phyloP scores from a whole-genome alignment of 306 rosid genomes.

The Rosa rugosa region DNA sequence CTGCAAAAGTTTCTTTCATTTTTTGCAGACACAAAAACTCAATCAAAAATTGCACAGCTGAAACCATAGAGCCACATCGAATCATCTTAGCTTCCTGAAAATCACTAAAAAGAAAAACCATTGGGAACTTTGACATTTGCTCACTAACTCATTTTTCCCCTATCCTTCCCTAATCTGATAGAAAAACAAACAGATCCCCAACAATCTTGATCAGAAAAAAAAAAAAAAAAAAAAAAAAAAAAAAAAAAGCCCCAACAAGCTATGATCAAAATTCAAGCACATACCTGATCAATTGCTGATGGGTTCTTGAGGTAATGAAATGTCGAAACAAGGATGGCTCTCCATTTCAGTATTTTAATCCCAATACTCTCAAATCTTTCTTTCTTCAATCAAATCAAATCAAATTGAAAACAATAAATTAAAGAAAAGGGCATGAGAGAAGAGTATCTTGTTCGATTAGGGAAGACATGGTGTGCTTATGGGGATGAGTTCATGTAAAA shows the following conservation, averaged over 20 bases:
- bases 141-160: neutral
- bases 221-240: neutral
- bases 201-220: conserved; percentile 6
- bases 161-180: neutral
- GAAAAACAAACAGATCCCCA: neutral
- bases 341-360: no score
- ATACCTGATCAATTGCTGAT: conserved; percentile 97
- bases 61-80: neutral
- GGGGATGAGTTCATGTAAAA: no score
- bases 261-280: conserved; percentile 31
- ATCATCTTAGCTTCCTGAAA: neutral
- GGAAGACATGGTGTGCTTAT: no score
- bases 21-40: conserved; percentile 12
- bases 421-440: no score
- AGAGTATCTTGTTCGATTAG: no score
- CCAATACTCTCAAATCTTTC: no score
- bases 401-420: no score
- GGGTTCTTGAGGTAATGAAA: conserved; percentile 84
- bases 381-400: no score
- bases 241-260: neutral
- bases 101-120: neutral
- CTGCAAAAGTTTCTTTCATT: conserved; percentile 88
- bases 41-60: neutral
- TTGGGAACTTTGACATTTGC: neutral
- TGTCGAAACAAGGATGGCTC: conserved; percentile 93